A percentile compares a stretch with the other conserved stretches of the same genome.
These are phyloP conservation scores for Coleophoma eucalyptorum DNA, from an alignment of 2,329 filamentous ascomycete genomes.

Conservation along the genomic window DNA sequence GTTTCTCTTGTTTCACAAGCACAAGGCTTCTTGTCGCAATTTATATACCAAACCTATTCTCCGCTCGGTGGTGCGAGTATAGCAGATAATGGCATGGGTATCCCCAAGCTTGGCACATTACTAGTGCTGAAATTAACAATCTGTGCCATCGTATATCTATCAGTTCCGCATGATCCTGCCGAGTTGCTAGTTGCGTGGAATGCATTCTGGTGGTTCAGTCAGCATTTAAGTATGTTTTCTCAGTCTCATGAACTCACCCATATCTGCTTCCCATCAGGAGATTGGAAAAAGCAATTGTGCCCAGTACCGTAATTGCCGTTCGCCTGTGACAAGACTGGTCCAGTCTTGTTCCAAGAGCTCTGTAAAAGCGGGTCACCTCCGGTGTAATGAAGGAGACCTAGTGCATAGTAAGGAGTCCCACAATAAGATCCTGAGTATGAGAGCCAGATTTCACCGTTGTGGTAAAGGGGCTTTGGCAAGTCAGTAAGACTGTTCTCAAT, in stretches of 20 bases:
- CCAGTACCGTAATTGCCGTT: constrained; percentile 13
- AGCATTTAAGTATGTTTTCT: neutral
- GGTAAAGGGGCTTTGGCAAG: constrained; percentile 7
- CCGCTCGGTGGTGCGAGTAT: neutral
- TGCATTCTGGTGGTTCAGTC: neutral
- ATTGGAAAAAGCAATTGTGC: constrained; percentile 11
- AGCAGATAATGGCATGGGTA: neutral
- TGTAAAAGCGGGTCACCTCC: constrained; percentile 4
- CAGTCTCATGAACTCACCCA: neutral
- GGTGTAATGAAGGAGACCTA: constrained; percentile 9
- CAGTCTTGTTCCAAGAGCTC: constrained; percentile 10
- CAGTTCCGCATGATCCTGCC: neutral
- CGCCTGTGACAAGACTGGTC: constrained; percentile 10
- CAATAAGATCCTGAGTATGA: constrained; percentile 13
- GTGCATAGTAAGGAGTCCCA: constrained; percentile 9
- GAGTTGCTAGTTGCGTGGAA: neutral
- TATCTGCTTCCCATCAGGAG: constrained; percentile 1
- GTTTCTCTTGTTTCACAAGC: no score
- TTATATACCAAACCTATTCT: neutral
- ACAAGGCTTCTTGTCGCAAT: no score
- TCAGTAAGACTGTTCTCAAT: neutral
- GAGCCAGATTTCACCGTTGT: constrained; percentile 10
- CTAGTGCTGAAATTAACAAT: neutral
- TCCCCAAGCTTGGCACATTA: neutral
- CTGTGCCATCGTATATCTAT: constrained; percentile 3